Evolutionary conservation across 2,329 filamentous ascomycete species (phyloP), one percentile per base, ranked within the genome.

Genomic region (Zarea fungicola): DNA sequence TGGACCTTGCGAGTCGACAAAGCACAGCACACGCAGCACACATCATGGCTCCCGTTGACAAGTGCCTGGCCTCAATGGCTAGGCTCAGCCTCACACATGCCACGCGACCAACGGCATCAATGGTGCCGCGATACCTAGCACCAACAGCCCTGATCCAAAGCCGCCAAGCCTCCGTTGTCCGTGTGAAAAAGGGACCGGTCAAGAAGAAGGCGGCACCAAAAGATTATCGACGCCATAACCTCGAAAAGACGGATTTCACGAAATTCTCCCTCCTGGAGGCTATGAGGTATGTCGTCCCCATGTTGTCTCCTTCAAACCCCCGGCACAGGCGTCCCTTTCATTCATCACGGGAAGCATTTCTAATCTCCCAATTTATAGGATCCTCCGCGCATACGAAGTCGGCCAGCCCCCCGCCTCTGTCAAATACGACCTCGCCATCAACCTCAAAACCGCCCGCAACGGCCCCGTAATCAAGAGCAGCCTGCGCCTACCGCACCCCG

Each of bases 331-430:
- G 6, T 22, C 2, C 21, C n/a, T 44, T 11, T 11, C 13, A 21
- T 14, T 25, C 8, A 9, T 25, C 23, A 34, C 46, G 39, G 51
- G 52, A 46, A 53, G 54, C 54, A 43, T 49, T 21, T 42, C 18
- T 23, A n/a, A n/a, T 39, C 44, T 48, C n/a, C n/a, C n/a, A n/a
- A n/a, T n/a, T n/a, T n/a, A n/a, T n/a, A 96, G 90, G 64, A 93
- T 96, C 65, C 81, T 99, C 56, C 88, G 89, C 61, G 92, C 93
- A 41, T 84, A 86, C 62, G 93, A 99, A 78, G 91, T 96, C 59
- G 92, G 93, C 62, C 81, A 81, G 46, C 79, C 84, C 42, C 85
- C 88, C 3, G 76, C 78, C 3, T 74, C 76, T 10, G 75, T 83
- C 57, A 97, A 96, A 67, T 99, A 99, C 73, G 93, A 97, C 66